Conservation (phyloP, 257 asterid genomes). For the Buddleja alternifolia region DNA sequence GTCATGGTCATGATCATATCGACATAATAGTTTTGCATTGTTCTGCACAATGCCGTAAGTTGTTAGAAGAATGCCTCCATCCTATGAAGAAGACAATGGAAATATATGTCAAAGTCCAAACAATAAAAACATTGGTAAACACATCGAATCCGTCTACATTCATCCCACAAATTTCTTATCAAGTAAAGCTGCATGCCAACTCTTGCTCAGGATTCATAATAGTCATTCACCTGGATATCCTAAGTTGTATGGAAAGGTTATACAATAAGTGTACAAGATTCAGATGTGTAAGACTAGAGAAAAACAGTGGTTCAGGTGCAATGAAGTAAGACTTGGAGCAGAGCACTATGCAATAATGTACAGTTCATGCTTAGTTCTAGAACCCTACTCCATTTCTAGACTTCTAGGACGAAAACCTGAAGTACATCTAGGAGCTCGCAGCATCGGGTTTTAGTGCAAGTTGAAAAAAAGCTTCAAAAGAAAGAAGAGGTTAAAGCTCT, state of each 20-base stretch:
- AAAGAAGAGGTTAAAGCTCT: conserved; percentile 20
- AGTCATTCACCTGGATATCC: neutral
- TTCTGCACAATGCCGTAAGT: conserved; percentile 91
- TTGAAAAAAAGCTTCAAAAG: conserved; percentile 70
- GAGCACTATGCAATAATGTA: too few species aligned
- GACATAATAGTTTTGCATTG: conserved; percentile 68
- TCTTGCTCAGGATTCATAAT: conserved; percentile 9
- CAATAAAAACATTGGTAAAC: neutral
- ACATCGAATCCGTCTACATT: neutral
- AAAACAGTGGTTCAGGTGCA: conserved; percentile 11
- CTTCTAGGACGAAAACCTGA: conserved; percentile 74
- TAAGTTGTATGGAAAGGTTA: too few species aligned
- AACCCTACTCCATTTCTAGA: too few species aligned
- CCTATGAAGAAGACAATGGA: conserved; percentile 45
- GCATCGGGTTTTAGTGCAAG: conserved; percentile 65
- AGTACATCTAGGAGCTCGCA: conserved; percentile 89
- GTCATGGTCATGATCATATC: conserved; percentile 44
- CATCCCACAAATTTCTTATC: conserved; percentile 4
- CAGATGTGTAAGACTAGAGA: conserved; percentile 18
- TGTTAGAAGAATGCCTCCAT: conserved; percentile 85
- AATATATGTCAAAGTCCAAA: conserved; percentile 17
- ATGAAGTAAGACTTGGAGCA: conserved; percentile 13
- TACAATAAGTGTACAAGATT: conserved; percentile 3
- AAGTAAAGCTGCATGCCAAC: conserved; percentile 3
- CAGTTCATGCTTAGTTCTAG: too few species aligned